A percentile compares a stretch with the other conserved stretches of the same genome.
Conservation (phyloP, 2,329 filamentous ascomycete genomes). For the Colletotrichum simmondsii region DNA sequence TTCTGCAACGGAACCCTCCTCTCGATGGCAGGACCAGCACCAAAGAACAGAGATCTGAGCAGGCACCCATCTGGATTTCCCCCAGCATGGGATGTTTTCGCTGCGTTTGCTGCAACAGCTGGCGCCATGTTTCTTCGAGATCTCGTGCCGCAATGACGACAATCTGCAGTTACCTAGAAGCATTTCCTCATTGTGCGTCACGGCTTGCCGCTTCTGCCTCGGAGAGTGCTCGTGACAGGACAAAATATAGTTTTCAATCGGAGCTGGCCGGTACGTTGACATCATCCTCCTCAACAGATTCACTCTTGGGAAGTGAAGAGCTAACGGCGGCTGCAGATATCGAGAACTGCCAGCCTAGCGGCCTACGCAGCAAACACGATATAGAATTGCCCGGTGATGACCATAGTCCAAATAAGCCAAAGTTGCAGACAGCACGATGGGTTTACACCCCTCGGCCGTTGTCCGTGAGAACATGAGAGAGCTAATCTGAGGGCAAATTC, state of each 20-base stretch:
- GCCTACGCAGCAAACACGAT: conserved; percentile 32
- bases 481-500: conserved; percentile 51
- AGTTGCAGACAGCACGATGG: conserved; percentile 51
- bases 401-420: conserved; percentile 51
- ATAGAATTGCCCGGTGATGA: conserved; percentile 48
- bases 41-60: conserved; percentile 50
- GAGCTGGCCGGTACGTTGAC: conserved; percentile 41
- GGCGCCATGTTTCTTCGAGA: conserved; percentile 13
- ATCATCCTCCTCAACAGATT: fast-evolving
- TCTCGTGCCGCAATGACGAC: conserved; percentile 39
- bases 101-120: conserved; percentile 4
- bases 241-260: conserved; percentile 53
- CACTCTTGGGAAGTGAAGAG: background rate
- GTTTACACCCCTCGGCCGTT: conserved; percentile 39
- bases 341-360: conserved; percentile 24
- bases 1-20: conserved; percentile 24
- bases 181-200: conserved; percentile 18
- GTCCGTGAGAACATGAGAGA: conserved; percentile 54
- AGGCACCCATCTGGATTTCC: conserved; percentile 29
- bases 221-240: conserved; percentile 33
- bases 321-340: conserved; percentile 18
- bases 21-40: conserved; percentile 36
- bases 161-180: conserved; percentile 30
- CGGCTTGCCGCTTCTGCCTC: background rate
- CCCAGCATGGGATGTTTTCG: conserved; percentile 6